Evolutionary conservation across 2,329 filamentous ascomycete genomes (phyloP).

Genomic region (Trichoderma simmonsii): DNA sequence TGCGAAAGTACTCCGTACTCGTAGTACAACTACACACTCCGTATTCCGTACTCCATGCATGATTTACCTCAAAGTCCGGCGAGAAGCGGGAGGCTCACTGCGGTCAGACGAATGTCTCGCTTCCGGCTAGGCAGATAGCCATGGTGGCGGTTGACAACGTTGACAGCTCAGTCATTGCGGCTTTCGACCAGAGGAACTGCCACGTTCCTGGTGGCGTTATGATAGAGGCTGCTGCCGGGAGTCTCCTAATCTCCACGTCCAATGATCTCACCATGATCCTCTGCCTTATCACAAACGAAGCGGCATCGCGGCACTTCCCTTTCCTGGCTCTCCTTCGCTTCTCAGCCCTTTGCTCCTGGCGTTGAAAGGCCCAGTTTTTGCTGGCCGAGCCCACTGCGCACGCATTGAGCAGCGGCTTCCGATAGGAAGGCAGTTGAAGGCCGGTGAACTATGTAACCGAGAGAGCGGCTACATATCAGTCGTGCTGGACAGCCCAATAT

Average conservation of each 20-base stretch:
- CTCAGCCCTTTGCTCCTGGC: neutral
- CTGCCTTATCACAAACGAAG: neutral
- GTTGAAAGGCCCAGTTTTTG: neutral
- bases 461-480: neutral
- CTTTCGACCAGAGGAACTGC: neutral
- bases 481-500: neutral
- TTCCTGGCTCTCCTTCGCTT: neutral
- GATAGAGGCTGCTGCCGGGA: neutral
- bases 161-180: neutral
- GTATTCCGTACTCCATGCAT: neutral
- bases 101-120: neutral
- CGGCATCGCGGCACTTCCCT: neutral
- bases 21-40: neutral
- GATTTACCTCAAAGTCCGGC: neutral
- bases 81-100: neutral
- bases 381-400: neutral
- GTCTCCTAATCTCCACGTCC: neutral
- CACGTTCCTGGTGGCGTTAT: constrained; percentile 13
- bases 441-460: neutral
- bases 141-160: neutral
- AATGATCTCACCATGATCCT: neutral
- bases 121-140: neutral
- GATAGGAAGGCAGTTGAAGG: neutral
- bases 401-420: neutral
- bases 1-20: neutral